A percentile compares a stretch with the other conserved stretches of the same genome.
Conservation (phyloP, 2,329 filamentous ascomycete species). For the Cercospora sp. region DNA sequence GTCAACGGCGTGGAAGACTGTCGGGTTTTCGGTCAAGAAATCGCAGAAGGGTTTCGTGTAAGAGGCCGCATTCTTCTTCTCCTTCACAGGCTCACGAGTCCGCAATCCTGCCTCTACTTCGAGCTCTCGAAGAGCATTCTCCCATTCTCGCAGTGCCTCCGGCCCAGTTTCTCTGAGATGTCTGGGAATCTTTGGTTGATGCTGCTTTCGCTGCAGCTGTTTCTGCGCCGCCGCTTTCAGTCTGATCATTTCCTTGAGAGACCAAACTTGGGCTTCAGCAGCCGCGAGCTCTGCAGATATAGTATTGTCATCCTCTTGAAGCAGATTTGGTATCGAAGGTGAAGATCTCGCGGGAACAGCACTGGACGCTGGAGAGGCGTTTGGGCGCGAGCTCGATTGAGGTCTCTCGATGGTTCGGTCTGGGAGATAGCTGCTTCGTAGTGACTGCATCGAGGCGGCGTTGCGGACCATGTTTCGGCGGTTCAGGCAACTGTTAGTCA, state of each 20-base stretch:
- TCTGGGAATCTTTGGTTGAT: too few relatives aligned
- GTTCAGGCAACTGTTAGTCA: background rate
- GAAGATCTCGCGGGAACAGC: constrained; percentile 15
- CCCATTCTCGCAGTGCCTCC: background rate
- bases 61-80: constrained; percentile 31
- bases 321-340: constrained; percentile 17
- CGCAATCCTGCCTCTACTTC: too few relatives aligned
- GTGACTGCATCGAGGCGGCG: constrained; percentile 32
- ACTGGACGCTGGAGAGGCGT: background rate
- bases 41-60: constrained; percentile 59
- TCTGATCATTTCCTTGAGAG: background rate
- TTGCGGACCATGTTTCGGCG: constrained; percentile 34
- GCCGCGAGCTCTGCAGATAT: background rate
- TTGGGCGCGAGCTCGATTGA: background rate
- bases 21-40: constrained; percentile 87
- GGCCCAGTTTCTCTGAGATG: too few relatives aligned
- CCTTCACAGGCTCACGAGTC: too few relatives aligned
- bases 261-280: background rate
- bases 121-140: background rate
- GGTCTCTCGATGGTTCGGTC: constrained; percentile 15
- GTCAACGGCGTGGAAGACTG: constrained; percentile 85
- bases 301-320: background rate
- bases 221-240: background rate
- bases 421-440: constrained; percentile 28
- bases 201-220: background rate